Evolutionary conservation across 2,329 filamentous ascomycete genomes (phyloP).

Genomic region (Chaetothyriales sp.): DNA sequence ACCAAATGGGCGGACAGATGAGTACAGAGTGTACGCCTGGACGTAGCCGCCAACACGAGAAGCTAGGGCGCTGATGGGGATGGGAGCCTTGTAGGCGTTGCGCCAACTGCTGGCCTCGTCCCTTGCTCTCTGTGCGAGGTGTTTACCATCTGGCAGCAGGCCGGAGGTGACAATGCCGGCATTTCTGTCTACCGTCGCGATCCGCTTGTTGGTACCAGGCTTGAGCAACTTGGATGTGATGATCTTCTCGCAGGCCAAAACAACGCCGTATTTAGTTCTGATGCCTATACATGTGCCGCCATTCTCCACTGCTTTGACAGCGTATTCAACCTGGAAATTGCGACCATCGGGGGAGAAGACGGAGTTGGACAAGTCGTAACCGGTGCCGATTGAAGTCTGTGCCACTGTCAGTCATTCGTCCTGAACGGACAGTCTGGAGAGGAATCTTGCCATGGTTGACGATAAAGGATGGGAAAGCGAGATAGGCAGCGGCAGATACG

Average conservation of each 20-base stretch:
- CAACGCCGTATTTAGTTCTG: slow-evolving; percentile 90
- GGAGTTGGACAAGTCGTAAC: slow-evolving; percentile 98
- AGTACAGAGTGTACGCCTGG: slow-evolving; percentile 95
- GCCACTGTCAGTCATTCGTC: background rate
- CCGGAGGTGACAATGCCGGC: slow-evolving; percentile 84
- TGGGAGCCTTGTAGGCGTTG: slow-evolving; percentile 84
- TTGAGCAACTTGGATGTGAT: slow-evolving; percentile 91
- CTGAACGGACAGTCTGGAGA: background rate
- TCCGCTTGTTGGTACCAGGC: slow-evolving; percentile 88
- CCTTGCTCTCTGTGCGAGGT: slow-evolving; percentile 86
- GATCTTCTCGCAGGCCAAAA: slow-evolving; percentile 93
- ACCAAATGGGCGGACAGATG: slow-evolving; percentile 88
- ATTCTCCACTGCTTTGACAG: slow-evolving; percentile 95
- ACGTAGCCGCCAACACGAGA: slow-evolving; percentile 90
- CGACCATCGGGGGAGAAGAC: slow-evolving; percentile 98
- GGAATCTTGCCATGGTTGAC: background rate
- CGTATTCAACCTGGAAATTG: slow-evolving; percentile 98
- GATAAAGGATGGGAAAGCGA: background rate
- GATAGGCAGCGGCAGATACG: background rate
- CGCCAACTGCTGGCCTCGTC: slow-evolving; percentile 89
- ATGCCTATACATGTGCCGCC: slow-evolving; percentile 93
- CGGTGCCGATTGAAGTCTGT: slow-evolving; percentile 97
- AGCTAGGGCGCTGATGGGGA: slow-evolving; percentile 74
- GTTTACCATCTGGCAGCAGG: slow-evolving; percentile 83
- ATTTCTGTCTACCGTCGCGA: slow-evolving; percentile 86